Percentiles rank a stretch among this genome's conserved stretches.
These are phyloP conservation scores for Nigrograna mackinnonii DNA, from an alignment of 2,329 filamentous ascomycete species.

Conservation along the genomic window DNA sequence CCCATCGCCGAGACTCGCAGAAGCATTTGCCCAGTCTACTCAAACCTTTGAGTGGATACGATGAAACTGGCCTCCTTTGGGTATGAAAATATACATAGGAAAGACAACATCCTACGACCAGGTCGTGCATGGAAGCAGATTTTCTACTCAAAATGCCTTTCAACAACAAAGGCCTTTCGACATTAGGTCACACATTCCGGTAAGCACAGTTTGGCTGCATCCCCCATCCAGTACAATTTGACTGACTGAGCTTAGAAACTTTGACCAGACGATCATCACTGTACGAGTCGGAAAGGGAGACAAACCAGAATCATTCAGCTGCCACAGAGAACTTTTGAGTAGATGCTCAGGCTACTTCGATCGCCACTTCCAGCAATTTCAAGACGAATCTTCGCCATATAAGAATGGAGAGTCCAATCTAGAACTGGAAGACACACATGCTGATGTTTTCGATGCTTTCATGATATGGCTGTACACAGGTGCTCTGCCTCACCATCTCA, in stretches of 20 bases:
- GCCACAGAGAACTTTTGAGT: conserved; percentile 35
- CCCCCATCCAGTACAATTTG: conserved; percentile 10
- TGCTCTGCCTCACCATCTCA: conserved; percentile 39
- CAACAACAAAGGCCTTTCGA: conserved; percentile 34
- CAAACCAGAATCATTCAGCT: conserved; percentile 36
- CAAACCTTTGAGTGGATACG: too few relatives aligned
- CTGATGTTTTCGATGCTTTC: conserved; percentile 42
- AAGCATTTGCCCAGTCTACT: too few relatives aligned
- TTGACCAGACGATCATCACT: conserved; percentile 40
- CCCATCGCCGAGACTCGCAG: too few relatives aligned
- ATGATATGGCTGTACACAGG: conserved; percentile 43
- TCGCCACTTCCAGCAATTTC: conserved; percentile 29
- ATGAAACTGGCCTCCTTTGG: too few relatives aligned
- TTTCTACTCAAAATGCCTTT: conserved; percentile 42
- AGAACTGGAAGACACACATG: conserved; percentile 35
- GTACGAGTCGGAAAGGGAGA: conserved; percentile 36
- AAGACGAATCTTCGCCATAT: conserved; percentile 34
- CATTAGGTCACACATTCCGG: conserved; percentile 39
- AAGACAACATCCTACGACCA: too few relatives aligned
- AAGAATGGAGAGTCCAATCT: conserved; percentile 26
- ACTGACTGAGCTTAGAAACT: conserved; percentile 27
- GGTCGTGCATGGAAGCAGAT: conserved; percentile 11
- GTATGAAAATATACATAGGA: too few relatives aligned
- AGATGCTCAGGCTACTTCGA: conserved; percentile 39
- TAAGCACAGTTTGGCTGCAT: conserved; percentile 9